These are phyloP conservation scores for Flaveria trinervia DNA, from an alignment of 129 eudicot genomes.

Conservation along the genomic window DNA sequence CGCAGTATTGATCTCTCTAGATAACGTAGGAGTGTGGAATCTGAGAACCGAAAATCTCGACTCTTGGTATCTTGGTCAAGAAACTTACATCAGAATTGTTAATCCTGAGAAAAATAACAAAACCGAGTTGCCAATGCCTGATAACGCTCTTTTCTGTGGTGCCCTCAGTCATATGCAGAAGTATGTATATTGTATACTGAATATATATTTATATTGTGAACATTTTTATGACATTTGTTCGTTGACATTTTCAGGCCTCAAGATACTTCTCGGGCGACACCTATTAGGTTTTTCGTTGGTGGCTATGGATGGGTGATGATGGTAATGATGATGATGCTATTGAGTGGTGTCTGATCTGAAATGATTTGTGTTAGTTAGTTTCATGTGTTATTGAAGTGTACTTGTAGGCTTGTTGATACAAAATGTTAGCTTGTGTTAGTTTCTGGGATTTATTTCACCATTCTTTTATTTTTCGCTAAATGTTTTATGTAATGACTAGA, in stretches of 20 bases:
- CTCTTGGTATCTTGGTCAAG: constrained; percentile 94
- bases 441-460: constrained; percentile 30
- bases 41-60: constrained; percentile 87
- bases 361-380: constrained; percentile 6
- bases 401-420: constrained; percentile 32
- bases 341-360: constrained; percentile 28
- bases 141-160: constrained; percentile 80
- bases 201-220: neutral
- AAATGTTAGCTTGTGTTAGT: constrained; percentile 4
- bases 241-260: constrained; percentile 49
- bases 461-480: constrained; percentile 29
- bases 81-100: constrained; percentile 74
- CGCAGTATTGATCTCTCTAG: constrained; percentile 73
- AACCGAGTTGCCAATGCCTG: constrained; percentile 80
- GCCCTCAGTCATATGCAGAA: constrained; percentile 59
- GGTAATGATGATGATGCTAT: constrained; percentile 9
- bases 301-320: constrained; percentile 19
- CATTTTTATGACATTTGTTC: neutral
- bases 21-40: constrained; percentile 89
- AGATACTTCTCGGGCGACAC: constrained; percentile 47
- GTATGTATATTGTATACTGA: constrained; percentile 39
- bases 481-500: constrained; percentile 20
- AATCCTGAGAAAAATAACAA: constrained; percentile 73
- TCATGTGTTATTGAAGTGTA: constrained; percentile 26
- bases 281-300: constrained; percentile 29